Evolutionary conservation across 2,329 filamentous ascomycete genomes (phyloP), one percentile per base, ranked within the genome.

Genomic region (Falciphora oryzae): DNA sequence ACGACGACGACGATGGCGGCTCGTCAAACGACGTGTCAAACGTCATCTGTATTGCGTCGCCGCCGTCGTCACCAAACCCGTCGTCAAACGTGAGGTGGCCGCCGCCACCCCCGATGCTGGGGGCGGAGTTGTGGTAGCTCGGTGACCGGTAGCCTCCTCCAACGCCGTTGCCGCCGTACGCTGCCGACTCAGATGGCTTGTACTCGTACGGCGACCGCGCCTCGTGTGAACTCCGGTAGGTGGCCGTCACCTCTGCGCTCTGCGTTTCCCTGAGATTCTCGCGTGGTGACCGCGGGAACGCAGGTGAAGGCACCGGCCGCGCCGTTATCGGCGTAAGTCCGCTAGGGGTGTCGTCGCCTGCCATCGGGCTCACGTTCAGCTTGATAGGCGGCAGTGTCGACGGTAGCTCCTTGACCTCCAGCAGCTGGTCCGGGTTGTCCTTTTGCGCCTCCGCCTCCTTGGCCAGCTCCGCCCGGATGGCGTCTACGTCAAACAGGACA

Each of bases 401-500:
- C 75, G 95, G 85, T 66, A 97, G 85, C 77, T 98, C 91, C 73
- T 87, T 89, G 68, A 96, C 87, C 74, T 85, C 81, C 60, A 88
- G 69, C 64, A 83, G 66, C 61, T 74, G 76, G 57, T 79, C 76
- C 63, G 70, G 67, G 56, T 67, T 27, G 10, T 67, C 63, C 28
- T 76, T 70, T 25, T 71, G 69, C 31, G 69, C 69, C 58, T 75
- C 71, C 53, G 88, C 83, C 67, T 94, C 90, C 61, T 85, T 86
- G 32, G 91, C 91, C 44, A 99, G 80, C 71, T 96, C 91, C 13
- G 92, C 89, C 61, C 92, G 85, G 68, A 99, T 98, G 16, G 95
- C 95, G 71, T 99, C 95, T 60, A 99, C 87, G 71, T 99, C 95
- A 71, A 99, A 99, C 59, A 99, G 82, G 11, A 98, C 89, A 44